These are phyloP conservation scores for Aspergillus sp. DNA, from an alignment of 2,329 filamentous ascomycete genomes.

Conservation along the genomic window DNA sequence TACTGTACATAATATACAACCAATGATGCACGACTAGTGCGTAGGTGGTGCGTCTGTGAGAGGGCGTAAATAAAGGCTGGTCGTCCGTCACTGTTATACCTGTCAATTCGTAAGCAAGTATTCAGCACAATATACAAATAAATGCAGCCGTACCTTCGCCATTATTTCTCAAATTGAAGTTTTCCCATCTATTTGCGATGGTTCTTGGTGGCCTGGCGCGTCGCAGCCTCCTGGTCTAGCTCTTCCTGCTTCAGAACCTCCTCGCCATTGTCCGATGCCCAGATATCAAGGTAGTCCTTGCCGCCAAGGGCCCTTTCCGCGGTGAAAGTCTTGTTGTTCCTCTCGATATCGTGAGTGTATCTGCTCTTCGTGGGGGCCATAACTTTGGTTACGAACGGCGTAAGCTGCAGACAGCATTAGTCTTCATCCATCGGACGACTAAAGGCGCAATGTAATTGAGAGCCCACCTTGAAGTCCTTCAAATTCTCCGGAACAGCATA, in stretches of 20 bases:
- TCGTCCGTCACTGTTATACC: neutral
- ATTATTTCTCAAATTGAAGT: neutral
- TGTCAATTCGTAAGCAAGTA: neutral
- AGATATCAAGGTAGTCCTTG: conserved; percentile 40
- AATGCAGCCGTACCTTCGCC: neutral
- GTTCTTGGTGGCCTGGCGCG: neutral
- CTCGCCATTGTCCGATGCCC: conserved; percentile 36
- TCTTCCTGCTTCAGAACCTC: conserved; percentile 32
- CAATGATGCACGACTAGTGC: neutral
- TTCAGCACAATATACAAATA: too few species aligned
- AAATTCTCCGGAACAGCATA: conserved; percentile 76
- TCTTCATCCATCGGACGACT: neutral
- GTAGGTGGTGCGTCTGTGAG: neutral
- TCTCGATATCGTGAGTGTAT: conserved; percentile 34
- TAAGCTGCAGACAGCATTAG: conserved; percentile 46
- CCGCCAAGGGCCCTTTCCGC: conserved; percentile 33
- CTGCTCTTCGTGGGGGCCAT: conserved; percentile 37
- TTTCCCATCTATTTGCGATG: conserved; percentile 15
- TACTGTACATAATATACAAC: conserved; percentile 22
- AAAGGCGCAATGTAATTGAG: neutral
- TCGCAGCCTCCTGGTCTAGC: conserved; percentile 13
- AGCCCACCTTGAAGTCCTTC: conserved; percentile 67
- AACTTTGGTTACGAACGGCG: conserved; percentile 47
- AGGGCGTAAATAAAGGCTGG: neutral
- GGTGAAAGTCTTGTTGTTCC: conserved; percentile 25